Base-by-base conservation (phyloP, 140 eudicot genomes). In the Bidens hawaiensis region DNA sequence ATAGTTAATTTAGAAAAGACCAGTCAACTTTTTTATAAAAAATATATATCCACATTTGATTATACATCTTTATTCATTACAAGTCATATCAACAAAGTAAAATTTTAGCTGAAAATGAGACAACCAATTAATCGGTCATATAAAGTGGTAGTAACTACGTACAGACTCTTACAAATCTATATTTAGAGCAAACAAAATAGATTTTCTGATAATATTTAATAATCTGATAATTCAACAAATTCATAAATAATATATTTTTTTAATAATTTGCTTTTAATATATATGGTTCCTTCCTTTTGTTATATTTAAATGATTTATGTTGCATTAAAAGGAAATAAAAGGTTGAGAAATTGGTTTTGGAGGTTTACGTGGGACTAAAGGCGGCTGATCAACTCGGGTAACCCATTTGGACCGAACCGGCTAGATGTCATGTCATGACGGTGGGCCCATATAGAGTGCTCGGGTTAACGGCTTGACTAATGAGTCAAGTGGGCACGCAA, bases 391-490 rank as follows among this genome's bases (percentile, higher is more conserved):
- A 54, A 60, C 75, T 68, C 70, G 75, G 75, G 71, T 68, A 61
- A 28, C 69, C 79, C 58, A 60, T 49, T 50, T 75, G 75, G 75
- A 60, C 47, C 59, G 27, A 38, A 51, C 62, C 63, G 70, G 70
- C 69, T 71, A 42, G 24, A 43, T 63, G 71, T 52, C 42, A 72
- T 72, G 71, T 52, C 71, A 72, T 22, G 25, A 46, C 10, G 59
- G 50, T 71, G 65, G 63, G 71, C 26, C 51, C 47, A 51, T 60
- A 26, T 19, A 42, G 13, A 53, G 65, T 62, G 76, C 42, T 71
- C 31, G 71, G 71, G 65, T 72, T 41, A 71, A 72, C 71, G 77
- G 71, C 65, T 72, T 53, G 59, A 72, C 77, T 53, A 72, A 72
- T 53, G 71, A 72, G 71, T 63, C 77, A 72, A 72, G 76, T 72